These are phyloP conservation scores for Tribonema minus DNA, from an alignment of 108 stramenopile genomes.

Conservation along the genomic window DNA sequence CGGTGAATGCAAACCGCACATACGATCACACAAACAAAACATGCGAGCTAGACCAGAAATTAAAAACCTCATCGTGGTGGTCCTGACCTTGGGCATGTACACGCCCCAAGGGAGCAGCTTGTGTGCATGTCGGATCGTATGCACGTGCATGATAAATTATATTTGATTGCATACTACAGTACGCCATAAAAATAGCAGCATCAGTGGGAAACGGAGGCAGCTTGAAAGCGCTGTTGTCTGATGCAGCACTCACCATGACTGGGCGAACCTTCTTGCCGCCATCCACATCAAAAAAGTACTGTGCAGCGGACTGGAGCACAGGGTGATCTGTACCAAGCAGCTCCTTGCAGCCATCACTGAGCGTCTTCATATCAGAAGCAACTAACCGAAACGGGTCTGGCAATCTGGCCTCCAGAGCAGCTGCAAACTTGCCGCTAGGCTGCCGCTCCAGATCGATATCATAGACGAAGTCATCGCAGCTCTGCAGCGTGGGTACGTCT, in stretches of 20 bases:
- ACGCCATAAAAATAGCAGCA: not conserved
- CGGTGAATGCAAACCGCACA: too few relatives aligned
- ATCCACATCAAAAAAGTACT: slow-evolving; percentile 55
- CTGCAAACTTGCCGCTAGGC: not conserved
- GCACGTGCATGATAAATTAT: too few relatives aligned
- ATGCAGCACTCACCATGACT: slow-evolving; percentile 52
- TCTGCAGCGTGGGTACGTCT: slow-evolving; percentile 9
- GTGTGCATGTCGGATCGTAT: too few relatives aligned
- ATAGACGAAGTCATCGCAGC: slow-evolving; percentile 20
- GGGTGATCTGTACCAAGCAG: slow-evolving; percentile 54
- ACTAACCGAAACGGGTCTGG: slow-evolving; percentile 27
- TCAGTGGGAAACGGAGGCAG: not conserved
- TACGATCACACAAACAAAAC: not conserved
- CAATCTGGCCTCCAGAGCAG: not conserved
- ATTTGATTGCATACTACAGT: not conserved
- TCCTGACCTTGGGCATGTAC: not conserved
- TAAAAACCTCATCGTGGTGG: too few relatives aligned
- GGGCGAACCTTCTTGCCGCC: slow-evolving; percentile 64
- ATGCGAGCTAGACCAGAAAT: not conserved
- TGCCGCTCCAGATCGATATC: slow-evolving; percentile 9
- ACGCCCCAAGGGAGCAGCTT: too few relatives aligned
- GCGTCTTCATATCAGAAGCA: not conserved
- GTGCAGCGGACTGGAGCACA: slow-evolving; percentile 46
- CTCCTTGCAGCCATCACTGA: slow-evolving; percentile 45
- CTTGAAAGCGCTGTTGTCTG: not conserved